Percentiles rank a stretch among this genome's conserved stretches.
phyloP scores from a whole-genome alignment of 129 eudicot species.

The sunflower (Helianthus annuus) region DNA sequence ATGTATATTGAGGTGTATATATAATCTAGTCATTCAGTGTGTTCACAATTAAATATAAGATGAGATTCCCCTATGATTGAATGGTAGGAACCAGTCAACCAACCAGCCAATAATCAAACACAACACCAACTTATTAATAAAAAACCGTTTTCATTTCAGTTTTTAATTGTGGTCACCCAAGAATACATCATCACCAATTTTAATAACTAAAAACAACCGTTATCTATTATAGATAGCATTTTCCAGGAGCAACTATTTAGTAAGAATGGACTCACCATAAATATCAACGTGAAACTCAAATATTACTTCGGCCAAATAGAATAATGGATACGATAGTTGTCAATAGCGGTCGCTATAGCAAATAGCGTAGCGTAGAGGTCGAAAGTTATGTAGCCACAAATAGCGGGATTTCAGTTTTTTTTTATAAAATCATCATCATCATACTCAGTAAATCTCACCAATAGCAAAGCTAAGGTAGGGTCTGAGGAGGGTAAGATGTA shows the following conservation, averaged over 20 bases:
- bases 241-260: background rate
- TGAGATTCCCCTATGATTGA: slow-evolving; percentile 1
- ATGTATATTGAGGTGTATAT: background rate
- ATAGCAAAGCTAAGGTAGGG: too few species aligned
- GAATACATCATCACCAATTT: slow-evolving; percentile 2
- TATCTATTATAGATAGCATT: background rate
- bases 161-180: background rate
- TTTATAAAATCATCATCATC: too few species aligned
- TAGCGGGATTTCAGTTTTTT: too few species aligned
- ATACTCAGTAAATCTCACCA: too few species aligned
- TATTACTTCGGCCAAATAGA: background rate
- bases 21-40: background rate
- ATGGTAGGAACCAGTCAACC: slow-evolving; percentile 17
- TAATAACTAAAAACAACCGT: background rate
- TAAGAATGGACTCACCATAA: slow-evolving; percentile 3
- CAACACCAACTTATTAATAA: slow-evolving; percentile 13
- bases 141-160: background rate
- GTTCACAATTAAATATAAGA: background rate
- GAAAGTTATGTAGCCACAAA: too few species aligned
- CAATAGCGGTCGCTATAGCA: too few species aligned
- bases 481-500: too few species aligned
- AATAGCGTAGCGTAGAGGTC: too few species aligned
- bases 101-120: slow-evolving; percentile 7
- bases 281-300: slow-evolving; percentile 1
- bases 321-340: too few species aligned